These are phyloP conservation scores for Aquanectria penicillioides DNA, from an alignment of 2,329 filamentous ascomycete species.

Conservation along the genomic window DNA sequence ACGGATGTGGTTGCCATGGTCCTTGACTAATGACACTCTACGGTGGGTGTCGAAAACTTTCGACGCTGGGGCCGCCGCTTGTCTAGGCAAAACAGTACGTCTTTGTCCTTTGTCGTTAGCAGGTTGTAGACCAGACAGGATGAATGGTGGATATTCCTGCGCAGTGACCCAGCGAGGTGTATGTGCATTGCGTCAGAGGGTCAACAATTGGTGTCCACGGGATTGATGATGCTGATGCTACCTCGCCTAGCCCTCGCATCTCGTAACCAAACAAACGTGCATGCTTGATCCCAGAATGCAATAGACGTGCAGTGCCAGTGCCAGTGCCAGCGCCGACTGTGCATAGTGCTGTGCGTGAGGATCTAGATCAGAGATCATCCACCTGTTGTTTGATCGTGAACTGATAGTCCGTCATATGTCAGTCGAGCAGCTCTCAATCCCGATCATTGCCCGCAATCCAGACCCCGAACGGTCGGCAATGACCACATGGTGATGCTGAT, in stretches of 20 bases:
- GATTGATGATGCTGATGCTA: too few relatives aligned
- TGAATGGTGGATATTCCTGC: neutral
- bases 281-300: constrained; percentile 8
- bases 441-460: too few relatives aligned
- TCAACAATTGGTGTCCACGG: neutral
- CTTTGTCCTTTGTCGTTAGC: neutral
- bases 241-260: too few relatives aligned
- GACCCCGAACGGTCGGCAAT: too few relatives aligned
- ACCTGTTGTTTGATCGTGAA: too few relatives aligned
- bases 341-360: neutral
- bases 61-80: neutral
- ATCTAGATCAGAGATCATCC: neutral
- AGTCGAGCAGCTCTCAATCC: too few relatives aligned
- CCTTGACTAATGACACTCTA: neutral
- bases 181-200: constrained; percentile 1
- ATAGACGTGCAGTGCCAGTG: too few relatives aligned
- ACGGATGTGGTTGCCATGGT: neutral
- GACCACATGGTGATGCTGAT: neutral
- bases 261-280: neutral
- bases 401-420: neutral
- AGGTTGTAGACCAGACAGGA: neutral
- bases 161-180: neutral
- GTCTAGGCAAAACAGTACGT: constrained; percentile 2
- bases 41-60: constrained; percentile 2
- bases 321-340: too few relatives aligned